These are phyloP conservation scores for Fusarium sp. DNA, from an alignment of 2,329 filamentous ascomycete species.

Conservation along the genomic window DNA sequence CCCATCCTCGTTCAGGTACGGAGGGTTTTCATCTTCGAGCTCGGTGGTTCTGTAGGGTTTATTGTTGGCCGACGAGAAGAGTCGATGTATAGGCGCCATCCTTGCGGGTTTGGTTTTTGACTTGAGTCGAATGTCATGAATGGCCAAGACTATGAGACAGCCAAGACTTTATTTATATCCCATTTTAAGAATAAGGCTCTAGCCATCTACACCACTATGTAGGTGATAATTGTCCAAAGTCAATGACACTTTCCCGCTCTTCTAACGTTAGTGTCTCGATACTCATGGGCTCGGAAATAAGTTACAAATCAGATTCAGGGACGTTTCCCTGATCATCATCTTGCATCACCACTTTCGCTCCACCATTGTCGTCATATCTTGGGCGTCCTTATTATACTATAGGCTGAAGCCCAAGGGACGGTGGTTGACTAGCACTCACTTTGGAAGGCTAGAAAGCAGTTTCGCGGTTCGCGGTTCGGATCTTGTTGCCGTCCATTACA, in stretches of 20 bases:
- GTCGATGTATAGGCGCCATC: slow-evolving; percentile 27
- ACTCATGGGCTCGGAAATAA: slow-evolving; percentile 1
- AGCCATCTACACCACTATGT: not conserved
- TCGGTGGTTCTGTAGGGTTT: slow-evolving; percentile 25
- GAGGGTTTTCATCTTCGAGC: slow-evolving; percentile 16
- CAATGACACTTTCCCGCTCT: slow-evolving; percentile 12
- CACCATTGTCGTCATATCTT: slow-evolving; percentile 25
- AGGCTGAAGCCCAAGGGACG: not conserved
- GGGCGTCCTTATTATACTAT: slow-evolving; percentile 10
- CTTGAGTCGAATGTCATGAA: not conserved
- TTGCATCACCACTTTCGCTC: slow-evolving; percentile 15
- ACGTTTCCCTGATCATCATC: slow-evolving; percentile 20
- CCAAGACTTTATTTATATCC: slow-evolving; percentile 4
- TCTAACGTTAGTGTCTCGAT: slow-evolving; percentile 7
- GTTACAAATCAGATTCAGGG: slow-evolving; percentile 18
- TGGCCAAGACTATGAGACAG: not conserved
- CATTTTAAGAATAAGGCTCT: not conserved
- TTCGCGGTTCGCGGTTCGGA: slow-evolving; percentile 20
- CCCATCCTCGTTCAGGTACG: slow-evolving; percentile 19
- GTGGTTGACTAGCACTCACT: not conserved
- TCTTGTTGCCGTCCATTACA: slow-evolving; percentile 14
- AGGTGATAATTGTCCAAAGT: not conserved
- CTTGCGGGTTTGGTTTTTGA: not conserved
- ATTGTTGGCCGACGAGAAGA: slow-evolving; percentile 25
- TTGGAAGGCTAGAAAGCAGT: not conserved